phyloP scores from a whole-genome alignment of 2,329 filamentous ascomycete species.

The Pseudogymnoascus sp. region DNA sequence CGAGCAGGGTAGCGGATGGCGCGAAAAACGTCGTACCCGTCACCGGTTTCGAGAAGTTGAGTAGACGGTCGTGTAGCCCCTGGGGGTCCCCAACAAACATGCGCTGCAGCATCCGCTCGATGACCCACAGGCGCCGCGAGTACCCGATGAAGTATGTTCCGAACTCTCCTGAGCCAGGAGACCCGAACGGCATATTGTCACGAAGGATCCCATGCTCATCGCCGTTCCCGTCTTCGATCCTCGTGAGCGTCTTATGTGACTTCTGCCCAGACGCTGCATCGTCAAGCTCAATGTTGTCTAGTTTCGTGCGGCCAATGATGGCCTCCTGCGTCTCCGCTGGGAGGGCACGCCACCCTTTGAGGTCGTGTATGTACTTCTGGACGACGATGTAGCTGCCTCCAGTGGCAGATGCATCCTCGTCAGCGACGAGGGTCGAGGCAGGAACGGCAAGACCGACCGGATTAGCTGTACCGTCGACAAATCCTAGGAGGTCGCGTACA shows the following conservation, averaged over 20 bases:
- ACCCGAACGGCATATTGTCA: slow-evolving; percentile 54
- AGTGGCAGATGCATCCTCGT: slow-evolving; percentile 30
- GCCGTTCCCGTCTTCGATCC: slow-evolving; percentile 42
- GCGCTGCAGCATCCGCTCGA: slow-evolving; percentile 47
- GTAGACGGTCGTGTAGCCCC: slow-evolving; percentile 45
- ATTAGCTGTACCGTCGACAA: slow-evolving; percentile 53
- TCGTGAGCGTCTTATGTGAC: slow-evolving; percentile 46
- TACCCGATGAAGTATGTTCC: slow-evolving; percentile 53
- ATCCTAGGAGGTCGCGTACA: slow-evolving; percentile 48
- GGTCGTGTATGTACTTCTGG: slow-evolving; percentile 49
- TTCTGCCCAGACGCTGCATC: slow-evolving; percentile 39
- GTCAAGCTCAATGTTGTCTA: slow-evolving; percentile 48
- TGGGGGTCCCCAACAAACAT: slow-evolving; percentile 49
- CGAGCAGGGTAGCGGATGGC: slow-evolving; percentile 34
- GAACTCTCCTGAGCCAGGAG: slow-evolving; percentile 40
- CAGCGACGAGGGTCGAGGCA: slow-evolving; percentile 35
- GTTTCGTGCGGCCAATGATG: slow-evolving; percentile 48
- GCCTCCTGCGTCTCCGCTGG: slow-evolving; percentile 43
- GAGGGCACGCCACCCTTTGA: slow-evolving; percentile 38
- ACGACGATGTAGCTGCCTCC: slow-evolving; percentile 51
- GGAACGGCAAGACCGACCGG: slow-evolving; percentile 39
- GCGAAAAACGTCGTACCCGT: slow-evolving; percentile 48
- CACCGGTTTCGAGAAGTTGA: slow-evolving; percentile 45
- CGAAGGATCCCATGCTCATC: slow-evolving; percentile 44
- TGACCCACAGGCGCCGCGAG: slow-evolving; percentile 43